Evolutionary conservation across 352 stramenopile species (phyloP).

Genomic region (Elongisporangium prolatum): DNA sequence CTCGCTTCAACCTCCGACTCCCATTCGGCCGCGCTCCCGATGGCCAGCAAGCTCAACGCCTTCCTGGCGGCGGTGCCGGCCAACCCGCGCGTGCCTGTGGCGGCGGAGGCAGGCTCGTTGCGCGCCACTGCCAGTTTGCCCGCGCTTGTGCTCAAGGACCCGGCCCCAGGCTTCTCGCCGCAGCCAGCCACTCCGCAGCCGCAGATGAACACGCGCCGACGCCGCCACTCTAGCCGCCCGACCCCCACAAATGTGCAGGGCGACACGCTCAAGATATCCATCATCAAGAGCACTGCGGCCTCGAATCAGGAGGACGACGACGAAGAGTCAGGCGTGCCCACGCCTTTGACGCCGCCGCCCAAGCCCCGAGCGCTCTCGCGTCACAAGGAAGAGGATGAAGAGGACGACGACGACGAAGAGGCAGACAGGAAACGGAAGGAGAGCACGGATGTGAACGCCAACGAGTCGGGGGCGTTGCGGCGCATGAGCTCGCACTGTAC

Average conservation of each 20-base stretch:
- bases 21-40: conserved; percentile 5
- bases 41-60: conserved; percentile 70
- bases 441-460: conserved; percentile 18
- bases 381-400: conserved; percentile 9
- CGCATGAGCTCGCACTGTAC: conserved; percentile 43
- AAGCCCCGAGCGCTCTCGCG: conserved; percentile 11
- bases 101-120: conserved; percentile 11
- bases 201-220: conserved; percentile 15
- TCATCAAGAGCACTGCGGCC: conserved; percentile 10
- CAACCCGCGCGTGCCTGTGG: conserved; percentile 40
- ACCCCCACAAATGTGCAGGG: conserved; percentile 10
- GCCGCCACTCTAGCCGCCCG: conserved; percentile 15
- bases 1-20: conserved; percentile 9
- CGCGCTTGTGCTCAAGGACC: conserved; percentile 20
- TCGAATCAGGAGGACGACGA: conserved; percentile 21
- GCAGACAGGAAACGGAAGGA: conserved; percentile 10
- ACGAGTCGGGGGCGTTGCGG: conserved; percentile 49
- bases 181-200: conserved; percentile 46
- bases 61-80: conserved; percentile 68
- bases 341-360: conserved; percentile 13
- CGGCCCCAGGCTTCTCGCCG: conserved; percentile 8
- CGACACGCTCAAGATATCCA: conserved; percentile 19
- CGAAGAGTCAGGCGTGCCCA: not conserved
- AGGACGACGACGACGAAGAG: conserved; percentile 14
- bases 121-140: conserved; percentile 10